These are phyloP conservation scores for Cydonia oblonga DNA, from an alignment of 331 rosid species.

Conservation along the genomic window DNA sequence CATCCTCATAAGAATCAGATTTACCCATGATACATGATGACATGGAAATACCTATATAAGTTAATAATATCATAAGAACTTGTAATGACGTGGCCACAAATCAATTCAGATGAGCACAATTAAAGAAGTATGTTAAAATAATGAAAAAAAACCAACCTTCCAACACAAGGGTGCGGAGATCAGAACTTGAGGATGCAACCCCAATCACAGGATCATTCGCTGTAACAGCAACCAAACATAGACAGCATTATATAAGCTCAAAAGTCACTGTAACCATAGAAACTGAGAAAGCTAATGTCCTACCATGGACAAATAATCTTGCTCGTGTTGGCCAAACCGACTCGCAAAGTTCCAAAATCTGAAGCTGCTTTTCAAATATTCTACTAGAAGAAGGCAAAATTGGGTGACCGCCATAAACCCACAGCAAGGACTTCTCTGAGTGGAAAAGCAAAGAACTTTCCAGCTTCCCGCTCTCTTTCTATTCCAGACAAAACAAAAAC, in stretches of 20 bases:
- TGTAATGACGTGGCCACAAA: not conserved
- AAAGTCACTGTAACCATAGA: not conserved
- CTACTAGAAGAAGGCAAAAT: constrained; percentile 44
- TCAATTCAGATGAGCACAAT: not conserved
- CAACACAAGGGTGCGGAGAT: constrained; percentile 48
- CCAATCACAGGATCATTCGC: constrained; percentile 22
- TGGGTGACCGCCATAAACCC: constrained; percentile 97
- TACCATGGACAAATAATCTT: constrained; percentile 36
- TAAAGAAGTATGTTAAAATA: not conserved
- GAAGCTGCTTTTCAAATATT: constrained; percentile 44
- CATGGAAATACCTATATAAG: constrained; percentile 34
- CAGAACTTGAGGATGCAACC: constrained; percentile 37
- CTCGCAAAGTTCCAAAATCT: constrained; percentile 47
- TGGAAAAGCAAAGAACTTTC: constrained; percentile 13
- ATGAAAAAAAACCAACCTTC: constrained; percentile 40
- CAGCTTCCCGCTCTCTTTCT: constrained; percentile 47
- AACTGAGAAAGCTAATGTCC: not conserved
- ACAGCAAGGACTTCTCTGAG: constrained; percentile 59
- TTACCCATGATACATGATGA: no score
- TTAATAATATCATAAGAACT: not conserved
- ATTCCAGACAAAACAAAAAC: not conserved
- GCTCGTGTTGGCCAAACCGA: constrained; percentile 47
- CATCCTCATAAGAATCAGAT: constrained; percentile 38
- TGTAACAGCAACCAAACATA: constrained; percentile 16
- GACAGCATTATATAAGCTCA: not conserved